Evolutionary conservation across 2,329 filamentous ascomycete genomes (phyloP).

Genomic region (Dactylonectria macrodidyma): DNA sequence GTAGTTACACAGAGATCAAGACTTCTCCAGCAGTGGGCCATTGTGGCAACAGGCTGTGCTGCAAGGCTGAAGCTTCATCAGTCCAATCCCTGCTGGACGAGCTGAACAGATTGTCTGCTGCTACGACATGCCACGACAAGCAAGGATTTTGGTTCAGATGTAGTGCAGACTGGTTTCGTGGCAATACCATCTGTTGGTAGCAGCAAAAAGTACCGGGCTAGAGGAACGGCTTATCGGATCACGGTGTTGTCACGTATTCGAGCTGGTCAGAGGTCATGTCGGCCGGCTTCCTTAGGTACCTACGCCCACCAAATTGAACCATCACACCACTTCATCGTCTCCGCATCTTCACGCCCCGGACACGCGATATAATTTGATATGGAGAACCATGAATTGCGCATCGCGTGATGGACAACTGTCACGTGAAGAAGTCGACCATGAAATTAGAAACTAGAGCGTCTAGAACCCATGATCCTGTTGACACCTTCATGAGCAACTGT

Average conservation of each 20-base stretch:
- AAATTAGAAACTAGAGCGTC: slow-evolving; percentile 18
- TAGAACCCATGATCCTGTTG: slow-evolving; percentile 15
- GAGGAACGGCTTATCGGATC: slow-evolving; percentile 8
- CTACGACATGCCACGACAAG: background rate
- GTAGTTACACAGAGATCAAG: background rate
- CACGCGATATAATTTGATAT: background rate
- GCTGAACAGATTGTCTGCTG: background rate
- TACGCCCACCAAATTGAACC: background rate
- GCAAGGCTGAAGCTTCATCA: slow-evolving; percentile 7
- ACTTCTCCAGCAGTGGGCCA: background rate
- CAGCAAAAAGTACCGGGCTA: background rate
- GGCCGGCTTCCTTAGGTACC: background rate
- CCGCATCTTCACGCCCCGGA: background rate
- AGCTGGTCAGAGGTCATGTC: background rate
- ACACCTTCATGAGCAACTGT: slow-evolving; percentile 44
- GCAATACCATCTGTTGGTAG: background rate
- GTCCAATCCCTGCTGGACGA: background rate
- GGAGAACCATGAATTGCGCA: background rate
- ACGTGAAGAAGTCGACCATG: background rate
- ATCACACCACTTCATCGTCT: background rate
- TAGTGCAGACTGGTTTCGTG: background rate
- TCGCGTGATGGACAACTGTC: background rate
- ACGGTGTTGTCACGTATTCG: background rate
- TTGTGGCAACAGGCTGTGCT: background rate
- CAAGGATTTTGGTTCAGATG: background rate